Percentiles rank a stretch among this genome's conserved stretches.
These are phyloP conservation scores for Saccharomycopsis amapae DNA, from an alignment of 805 yeast genomes.

Conservation along the genomic window DNA sequence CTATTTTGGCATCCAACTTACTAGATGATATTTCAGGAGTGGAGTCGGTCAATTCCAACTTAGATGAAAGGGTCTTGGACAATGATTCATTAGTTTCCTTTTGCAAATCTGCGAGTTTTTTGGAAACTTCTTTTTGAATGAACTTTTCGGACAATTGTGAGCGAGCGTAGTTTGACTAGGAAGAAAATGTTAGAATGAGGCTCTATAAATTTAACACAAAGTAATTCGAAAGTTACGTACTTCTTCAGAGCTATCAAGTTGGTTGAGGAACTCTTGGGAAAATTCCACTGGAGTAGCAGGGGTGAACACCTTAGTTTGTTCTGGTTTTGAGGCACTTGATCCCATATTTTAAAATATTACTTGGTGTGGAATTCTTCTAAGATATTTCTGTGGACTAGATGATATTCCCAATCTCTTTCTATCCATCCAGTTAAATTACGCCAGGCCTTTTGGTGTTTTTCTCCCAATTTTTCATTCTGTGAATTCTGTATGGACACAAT, in stretches of 20 bases:
- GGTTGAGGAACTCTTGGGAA: conserved; percentile 54
- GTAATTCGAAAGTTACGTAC: too few relatives aligned
- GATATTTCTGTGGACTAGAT: too few relatives aligned
- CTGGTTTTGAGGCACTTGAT: conserved; percentile 49
- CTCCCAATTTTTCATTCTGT: too few relatives aligned
- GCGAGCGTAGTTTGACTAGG: conserved; percentile 56
- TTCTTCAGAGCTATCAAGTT: conserved; percentile 54
- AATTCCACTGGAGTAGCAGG: conserved; percentile 65
- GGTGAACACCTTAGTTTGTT: conserved; percentile 55
- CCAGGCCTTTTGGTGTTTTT: too few relatives aligned
- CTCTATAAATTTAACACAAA: too few relatives aligned
- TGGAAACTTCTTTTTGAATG: conserved; percentile 57
- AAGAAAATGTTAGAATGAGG: not conserved
- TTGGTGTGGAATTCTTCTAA: too few relatives aligned
- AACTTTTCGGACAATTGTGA: conserved; percentile 60
- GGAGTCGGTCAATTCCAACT: conserved; percentile 33
- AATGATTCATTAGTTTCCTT: conserved; percentile 44
- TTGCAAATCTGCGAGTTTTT: conserved; percentile 49
- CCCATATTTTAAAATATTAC: conserved; percentile 53
- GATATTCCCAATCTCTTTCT: too few relatives aligned
- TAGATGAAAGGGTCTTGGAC: conserved; percentile 40
- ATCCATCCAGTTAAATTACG: too few relatives aligned
- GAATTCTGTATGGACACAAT: too few relatives aligned
- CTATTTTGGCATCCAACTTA: conserved; percentile 36
- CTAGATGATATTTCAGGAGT: conserved; percentile 28